A percentile compares a stretch with the other conserved stretches of the same genome.
Conservation (phyloP, 2,329 filamentous ascomycete genomes). For the Diaporthe sp. region DNA sequence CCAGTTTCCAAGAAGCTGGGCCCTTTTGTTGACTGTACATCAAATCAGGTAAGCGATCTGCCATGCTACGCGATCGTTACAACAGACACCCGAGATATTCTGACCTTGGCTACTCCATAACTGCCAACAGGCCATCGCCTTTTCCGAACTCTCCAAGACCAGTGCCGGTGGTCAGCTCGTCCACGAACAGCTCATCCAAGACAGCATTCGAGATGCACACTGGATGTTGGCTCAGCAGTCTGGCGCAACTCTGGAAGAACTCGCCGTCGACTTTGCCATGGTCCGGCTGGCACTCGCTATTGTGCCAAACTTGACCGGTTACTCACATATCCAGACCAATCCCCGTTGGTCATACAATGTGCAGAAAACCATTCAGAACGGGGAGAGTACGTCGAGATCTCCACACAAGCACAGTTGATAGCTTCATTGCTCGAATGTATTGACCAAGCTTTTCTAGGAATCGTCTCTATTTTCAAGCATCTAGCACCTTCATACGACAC, state of each 20-base stretch:
- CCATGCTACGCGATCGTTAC: neutral
- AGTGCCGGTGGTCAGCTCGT: conserved; percentile 50
- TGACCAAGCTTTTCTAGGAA: conserved; percentile 55
- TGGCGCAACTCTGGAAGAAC: conserved; percentile 56
- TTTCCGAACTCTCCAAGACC: conserved; percentile 57
- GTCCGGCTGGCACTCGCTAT: conserved; percentile 67
- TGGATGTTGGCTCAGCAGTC: conserved; percentile 50
- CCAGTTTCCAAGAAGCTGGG: conserved; percentile 60
- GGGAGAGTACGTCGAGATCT: conserved; percentile 56
- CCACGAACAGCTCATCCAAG: conserved; percentile 53
- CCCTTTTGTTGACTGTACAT: conserved; percentile 67
- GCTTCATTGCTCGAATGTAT: neutral
- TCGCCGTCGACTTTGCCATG: conserved; percentile 71
- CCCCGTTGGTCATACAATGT: conserved; percentile 67
- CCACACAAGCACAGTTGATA: neutral
- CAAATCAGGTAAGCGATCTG: conserved; percentile 60
- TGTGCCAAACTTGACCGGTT: conserved; percentile 62
- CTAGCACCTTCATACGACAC: conserved; percentile 59
- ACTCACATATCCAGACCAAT: conserved; percentile 72
- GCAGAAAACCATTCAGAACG: conserved; percentile 63
- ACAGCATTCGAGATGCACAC: conserved; percentile 52
- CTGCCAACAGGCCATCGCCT: conserved; percentile 61
- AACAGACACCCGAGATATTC: neutral
- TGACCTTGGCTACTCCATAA: conserved; percentile 15
- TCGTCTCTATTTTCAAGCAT: conserved; percentile 61